Evolutionary conservation across 495 filamentous ascomycete genomes (phyloP), one percentile per base, ranked within the genome.

Genomic region (Pyrenula aspistea): DNA sequence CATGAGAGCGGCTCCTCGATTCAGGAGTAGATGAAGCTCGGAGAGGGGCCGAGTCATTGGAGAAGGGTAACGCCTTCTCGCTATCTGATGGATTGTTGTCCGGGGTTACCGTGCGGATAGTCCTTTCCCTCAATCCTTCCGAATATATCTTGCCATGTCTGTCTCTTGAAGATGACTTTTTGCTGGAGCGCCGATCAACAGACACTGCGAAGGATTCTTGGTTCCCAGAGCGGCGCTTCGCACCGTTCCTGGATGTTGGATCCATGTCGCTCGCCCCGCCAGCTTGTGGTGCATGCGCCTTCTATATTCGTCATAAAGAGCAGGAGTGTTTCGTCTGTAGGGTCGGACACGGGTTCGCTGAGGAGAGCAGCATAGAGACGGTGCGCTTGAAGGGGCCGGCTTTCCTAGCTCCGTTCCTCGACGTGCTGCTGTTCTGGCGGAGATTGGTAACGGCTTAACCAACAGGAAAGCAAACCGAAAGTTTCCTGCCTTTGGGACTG

Each of bases 81-180:
- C 72, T 75, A 53, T 69, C 55, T 57, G 72, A 70, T 25, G 71
- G 72, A 36, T 73, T 63, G 49, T 71, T 70, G 25, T 78, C 77
- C 54, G 76, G 74, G 23, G 73, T 77, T 59, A 76, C 72, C 22
- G 73, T 73, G 57, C 73, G 69, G 59, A 77, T 75, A 53, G 66
- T 71, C 21, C 68, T 71, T 49, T 76, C 73, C 55, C 66, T 71
- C 61, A 78, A 78, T 53, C 68, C 76, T 55, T 79, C 77, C 24
- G 76, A 72, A 58, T 78, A 79, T 23, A 78, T 68, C 65, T 76
- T 77, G 49, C 75, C 77, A 63, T 77, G 75, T 25, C 76, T 74
- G 56, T 78, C 76, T 53, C 70, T 71, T 4, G 77, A 79, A 20
- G 76, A 77, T 19, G 75, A 74, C 59, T 79, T 77, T 58, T 78